A percentile compares a stretch with the other conserved stretches of the same genome.
Conservation (phyloP, 139 green algal genomes). For the Yamagishiella unicocca region DNA sequence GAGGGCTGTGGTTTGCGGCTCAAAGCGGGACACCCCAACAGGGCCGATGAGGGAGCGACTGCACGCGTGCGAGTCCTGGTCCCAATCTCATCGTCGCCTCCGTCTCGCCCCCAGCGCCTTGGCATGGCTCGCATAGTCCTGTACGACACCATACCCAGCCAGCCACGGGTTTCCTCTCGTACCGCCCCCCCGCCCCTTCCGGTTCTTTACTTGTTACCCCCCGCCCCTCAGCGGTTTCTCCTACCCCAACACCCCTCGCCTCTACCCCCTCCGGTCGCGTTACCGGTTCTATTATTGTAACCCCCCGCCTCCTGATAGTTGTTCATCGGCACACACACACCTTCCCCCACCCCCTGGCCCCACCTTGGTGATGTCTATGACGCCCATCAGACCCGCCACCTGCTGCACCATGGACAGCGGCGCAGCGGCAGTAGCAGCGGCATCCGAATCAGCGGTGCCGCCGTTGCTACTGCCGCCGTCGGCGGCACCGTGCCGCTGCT, state of each 20-base stretch:
- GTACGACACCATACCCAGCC: too few species aligned
- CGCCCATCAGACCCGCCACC: slow-evolving; percentile 6
- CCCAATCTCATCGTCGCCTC: too few species aligned
- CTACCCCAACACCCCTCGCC: background rate
- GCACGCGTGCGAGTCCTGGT: too few species aligned
- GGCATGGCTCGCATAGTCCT: too few species aligned
- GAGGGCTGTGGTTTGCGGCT: too few species aligned
- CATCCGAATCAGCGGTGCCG: background rate
- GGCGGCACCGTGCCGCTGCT: background rate
- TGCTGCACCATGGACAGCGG: background rate
- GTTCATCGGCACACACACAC: background rate
- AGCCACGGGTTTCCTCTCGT: too few species aligned
- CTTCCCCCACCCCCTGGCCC: background rate
- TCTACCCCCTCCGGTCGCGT: background rate
- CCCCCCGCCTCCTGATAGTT: background rate
- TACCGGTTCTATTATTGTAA: background rate
- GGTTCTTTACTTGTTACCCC: too few species aligned
- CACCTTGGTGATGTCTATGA: background rate
- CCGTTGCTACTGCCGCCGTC: background rate
- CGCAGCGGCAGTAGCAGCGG: background rate
- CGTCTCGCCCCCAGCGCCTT: too few species aligned
- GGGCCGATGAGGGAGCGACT: too few species aligned
- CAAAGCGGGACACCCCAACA: too few species aligned
- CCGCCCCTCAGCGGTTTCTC: background rate
- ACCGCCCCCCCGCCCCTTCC: background rate